Conservation (phyloP, 2,329 filamentous ascomycete species). For the Phaeosphaeria sp. region DNA sequence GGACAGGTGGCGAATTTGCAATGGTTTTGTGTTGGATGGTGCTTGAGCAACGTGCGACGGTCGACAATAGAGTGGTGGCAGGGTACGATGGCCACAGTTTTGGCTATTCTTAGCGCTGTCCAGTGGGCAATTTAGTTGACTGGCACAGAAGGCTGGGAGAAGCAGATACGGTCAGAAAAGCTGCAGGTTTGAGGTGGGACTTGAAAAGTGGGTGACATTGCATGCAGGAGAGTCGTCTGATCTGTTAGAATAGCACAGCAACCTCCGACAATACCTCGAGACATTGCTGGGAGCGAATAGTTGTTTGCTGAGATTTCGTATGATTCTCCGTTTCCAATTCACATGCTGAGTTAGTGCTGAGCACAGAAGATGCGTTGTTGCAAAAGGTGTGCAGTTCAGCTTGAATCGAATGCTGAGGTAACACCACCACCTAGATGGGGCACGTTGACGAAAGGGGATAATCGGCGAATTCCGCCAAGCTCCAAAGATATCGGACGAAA, state of each 20-base stretch:
- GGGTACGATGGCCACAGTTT: not conserved
- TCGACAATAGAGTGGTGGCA: not conserved
- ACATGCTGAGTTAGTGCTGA: no score
- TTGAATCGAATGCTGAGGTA: not conserved
- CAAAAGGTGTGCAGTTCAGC: not conserved
- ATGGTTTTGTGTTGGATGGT: not conserved
- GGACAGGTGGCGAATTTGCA: not conserved
- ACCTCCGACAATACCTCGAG: no score
- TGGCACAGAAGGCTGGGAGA: not conserved
- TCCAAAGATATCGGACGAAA: not conserved
- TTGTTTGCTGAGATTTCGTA: no score
- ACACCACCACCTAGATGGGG: not conserved
- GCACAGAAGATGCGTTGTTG: not conserved
- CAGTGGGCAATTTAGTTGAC: not conserved
- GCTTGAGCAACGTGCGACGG: not conserved
- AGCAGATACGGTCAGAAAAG: not conserved
- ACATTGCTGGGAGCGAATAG: no score
- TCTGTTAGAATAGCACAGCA: no score
- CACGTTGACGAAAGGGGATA: not conserved
- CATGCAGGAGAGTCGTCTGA: not conserved
- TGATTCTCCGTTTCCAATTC: no score
- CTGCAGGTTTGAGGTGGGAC: not conserved
- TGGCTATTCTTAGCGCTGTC: constrained; percentile 9
- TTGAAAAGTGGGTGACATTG: not conserved
- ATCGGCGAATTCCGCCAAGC: not conserved